Conservation (phyloP, 2,329 filamentous ascomycete genomes). For the Verticillium tricorpus region DNA sequence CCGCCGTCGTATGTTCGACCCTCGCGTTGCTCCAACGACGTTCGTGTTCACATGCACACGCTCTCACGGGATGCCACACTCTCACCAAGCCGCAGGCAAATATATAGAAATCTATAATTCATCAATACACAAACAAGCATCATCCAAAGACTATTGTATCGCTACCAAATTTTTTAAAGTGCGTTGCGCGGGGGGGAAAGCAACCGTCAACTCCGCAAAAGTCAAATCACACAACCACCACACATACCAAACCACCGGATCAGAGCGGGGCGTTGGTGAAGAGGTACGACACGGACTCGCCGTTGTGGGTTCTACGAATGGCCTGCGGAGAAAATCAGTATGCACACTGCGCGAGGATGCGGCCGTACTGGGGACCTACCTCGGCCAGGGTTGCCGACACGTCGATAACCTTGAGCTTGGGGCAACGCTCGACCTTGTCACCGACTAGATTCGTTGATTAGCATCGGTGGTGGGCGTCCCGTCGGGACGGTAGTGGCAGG, state of each 20-base stretch:
- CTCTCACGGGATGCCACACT: not conserved
- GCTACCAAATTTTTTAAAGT: not conserved
- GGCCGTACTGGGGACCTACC: slow-evolving; percentile 29
- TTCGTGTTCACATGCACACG: not conserved
- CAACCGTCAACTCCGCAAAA: not conserved
- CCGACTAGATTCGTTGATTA: slow-evolving; percentile 54
- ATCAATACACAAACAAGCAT: not conserved
- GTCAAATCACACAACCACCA: not conserved
- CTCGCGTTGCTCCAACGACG: too few relatives aligned
- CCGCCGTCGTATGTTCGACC: too few relatives aligned
- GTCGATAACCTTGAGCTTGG: slow-evolving; percentile 84
- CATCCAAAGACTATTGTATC: not conserved
- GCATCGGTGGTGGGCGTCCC: slow-evolving; percentile 10
- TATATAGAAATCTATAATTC: not conserved
- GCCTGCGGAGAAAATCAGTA: not conserved
- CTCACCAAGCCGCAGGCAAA: not conserved
- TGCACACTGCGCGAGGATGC: not conserved
- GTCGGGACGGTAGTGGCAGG: not conserved
- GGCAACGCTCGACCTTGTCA: slow-evolving; percentile 74
- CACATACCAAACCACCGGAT: not conserved
- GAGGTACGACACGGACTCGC: slow-evolving; percentile 23
- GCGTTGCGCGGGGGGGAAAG: not conserved
- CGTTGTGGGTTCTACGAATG: slow-evolving; percentile 65
- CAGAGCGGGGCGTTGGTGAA: not conserved
- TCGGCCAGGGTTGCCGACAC: slow-evolving; percentile 76